Evolutionary conservation across 768 basidiomycete genomes (phyloP), one percentile per base, ranked within the genome.

Genomic region (Sutorius australiensis): DNA sequence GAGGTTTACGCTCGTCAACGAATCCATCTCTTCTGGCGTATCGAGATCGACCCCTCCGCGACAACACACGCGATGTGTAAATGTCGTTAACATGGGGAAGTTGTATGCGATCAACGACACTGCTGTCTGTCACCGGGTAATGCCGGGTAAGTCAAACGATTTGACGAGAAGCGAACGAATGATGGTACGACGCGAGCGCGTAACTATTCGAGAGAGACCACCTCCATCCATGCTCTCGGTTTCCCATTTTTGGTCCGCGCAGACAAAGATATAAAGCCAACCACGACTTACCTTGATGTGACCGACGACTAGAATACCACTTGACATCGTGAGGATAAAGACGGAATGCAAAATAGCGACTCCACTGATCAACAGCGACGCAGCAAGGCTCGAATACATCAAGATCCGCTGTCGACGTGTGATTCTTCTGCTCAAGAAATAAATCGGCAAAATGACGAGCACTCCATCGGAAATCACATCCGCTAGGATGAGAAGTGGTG

Each of bases 21-120:
- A 24, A 24, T 2, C 4, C 24, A 24, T 24, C 24, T 24, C 24
- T 24, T 24, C 24, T 24, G 24, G 24, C 24, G 24, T 4, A 24
- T 24, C 24, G 2, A 24, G 24, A 24, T 24, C 24, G 24, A 24
- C 24, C 24, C 33, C 39, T 17, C 50, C 50, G 31, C 55, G 50
- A 5, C 16, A 21, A 28, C n/a, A 62, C 4, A 60, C n/a, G 17
- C 56, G 64, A 39, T 63, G 58, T 7, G 58, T 12, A 8, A 62
- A 66, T 11, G 59, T 27, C 17, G 61, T 58, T 24, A 68, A 53
- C 38, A 68, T 66, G 31, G 70, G 56, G 14, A 59, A 48, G 24
- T 66, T 63, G 55, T 64, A 68, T 7, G 66, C 51, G 36, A 68
- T 50, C 21, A 64, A 37, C 10, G 63, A 55, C 14, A 64, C 47